Base-by-base conservation (phyloP, 1,139 yeast species). In the Protomyces arabidopsidicola region DNA sequence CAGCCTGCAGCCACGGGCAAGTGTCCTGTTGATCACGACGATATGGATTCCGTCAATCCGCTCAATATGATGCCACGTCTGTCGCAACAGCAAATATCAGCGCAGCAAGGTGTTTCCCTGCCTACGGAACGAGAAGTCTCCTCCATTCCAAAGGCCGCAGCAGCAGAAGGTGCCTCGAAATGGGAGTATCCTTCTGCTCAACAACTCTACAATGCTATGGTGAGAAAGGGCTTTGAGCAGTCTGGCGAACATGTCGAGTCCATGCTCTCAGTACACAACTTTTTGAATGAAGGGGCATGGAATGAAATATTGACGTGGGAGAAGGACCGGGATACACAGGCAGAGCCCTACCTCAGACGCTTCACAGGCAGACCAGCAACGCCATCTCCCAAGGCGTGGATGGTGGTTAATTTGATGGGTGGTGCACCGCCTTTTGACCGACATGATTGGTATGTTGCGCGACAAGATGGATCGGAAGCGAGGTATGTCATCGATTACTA, bases 101-200 rank as follows among this genome's bases (percentile, higher is more conserved):
- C 95, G 0, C 96, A 96, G 22, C 98, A 93, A 74, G 83, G 81
- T 66, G 72, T 88, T 57, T 83, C 82, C 39, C 79, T 93, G 52
- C 90, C 97, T 5, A 88, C 95, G 0, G 88, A 87, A 63, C 83
- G 97, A 71, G 87, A 96, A 2, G 75, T 86, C 53, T 89, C 97
- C 10, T 78, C 90, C 3, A 93, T 93, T 65, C 98, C 99, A 20
- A 82, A 90, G 68, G 98, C 98, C 31, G 27, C 31, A 34, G 31
- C 39, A 9, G 12, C 14, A 5, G 83, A 81, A 45, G 73, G 75
- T n/a, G 79, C 77, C 2, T 81, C 78, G 31, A 84, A 86, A 55
- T 93, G 99, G 99, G 98, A 93, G 75, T 93, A 95, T 74, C 99
- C 99, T 1, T 90, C 97, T 1, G 98, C 99, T 0, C 98, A 93